Evolutionary conservation across 2,329 filamentous ascomycete genomes (phyloP).

Genomic region (Ophiosphaerella herpotricha): DNA sequence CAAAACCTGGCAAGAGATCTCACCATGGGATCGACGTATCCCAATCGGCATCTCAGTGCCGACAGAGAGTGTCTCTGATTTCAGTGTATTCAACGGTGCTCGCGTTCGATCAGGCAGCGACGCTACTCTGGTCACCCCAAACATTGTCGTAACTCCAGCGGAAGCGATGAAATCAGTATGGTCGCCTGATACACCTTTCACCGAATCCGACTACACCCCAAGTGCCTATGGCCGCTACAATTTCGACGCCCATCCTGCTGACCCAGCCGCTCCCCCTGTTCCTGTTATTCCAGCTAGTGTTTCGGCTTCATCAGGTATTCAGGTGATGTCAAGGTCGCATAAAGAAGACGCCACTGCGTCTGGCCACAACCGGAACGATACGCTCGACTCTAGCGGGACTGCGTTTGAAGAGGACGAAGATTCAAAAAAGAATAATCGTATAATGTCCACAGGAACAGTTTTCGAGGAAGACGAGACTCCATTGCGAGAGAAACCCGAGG

Average conservation of each 20-base stretch:
- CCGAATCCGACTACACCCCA: conserved; percentile 62
- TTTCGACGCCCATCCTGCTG: conserved; percentile 39
- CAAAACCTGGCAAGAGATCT: conserved; percentile 57
- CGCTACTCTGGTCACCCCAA: conserved; percentile 51
- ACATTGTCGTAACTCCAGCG: conserved; percentile 59
- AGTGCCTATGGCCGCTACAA: conserved; percentile 67
- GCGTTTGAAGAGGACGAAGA: conserved; percentile 56
- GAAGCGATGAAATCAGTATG: conserved; percentile 58
- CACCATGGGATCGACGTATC: conserved; percentile 72
- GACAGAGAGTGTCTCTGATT: conserved; percentile 54
- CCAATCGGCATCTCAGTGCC: conserved; percentile 72
- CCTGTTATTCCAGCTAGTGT: conserved; percentile 38
- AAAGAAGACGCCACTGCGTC: conserved; percentile 1
- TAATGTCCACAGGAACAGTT: conserved; percentile 65
- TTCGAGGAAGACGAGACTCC: conserved; percentile 69
- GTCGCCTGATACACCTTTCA: conserved; percentile 62
- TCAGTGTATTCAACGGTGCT: conserved; percentile 35
- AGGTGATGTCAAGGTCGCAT: conserved; percentile 3
- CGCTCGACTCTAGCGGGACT: conserved; percentile 43
- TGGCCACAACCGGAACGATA: conserved; percentile 35
- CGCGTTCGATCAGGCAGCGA: conserved; percentile 47
- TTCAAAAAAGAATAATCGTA: conserved; percentile 47
- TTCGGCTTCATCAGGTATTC: conserved; percentile 11
- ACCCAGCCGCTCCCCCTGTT: conserved; percentile 58
- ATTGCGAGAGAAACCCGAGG: conserved; percentile 28